Percentiles rank a stretch among this genome's conserved stretches.
Evolutionary conservation across 495 filamentous ascomycete genomes (phyloP).

Genomic region (Penicillium psychrofluorescens): DNA sequence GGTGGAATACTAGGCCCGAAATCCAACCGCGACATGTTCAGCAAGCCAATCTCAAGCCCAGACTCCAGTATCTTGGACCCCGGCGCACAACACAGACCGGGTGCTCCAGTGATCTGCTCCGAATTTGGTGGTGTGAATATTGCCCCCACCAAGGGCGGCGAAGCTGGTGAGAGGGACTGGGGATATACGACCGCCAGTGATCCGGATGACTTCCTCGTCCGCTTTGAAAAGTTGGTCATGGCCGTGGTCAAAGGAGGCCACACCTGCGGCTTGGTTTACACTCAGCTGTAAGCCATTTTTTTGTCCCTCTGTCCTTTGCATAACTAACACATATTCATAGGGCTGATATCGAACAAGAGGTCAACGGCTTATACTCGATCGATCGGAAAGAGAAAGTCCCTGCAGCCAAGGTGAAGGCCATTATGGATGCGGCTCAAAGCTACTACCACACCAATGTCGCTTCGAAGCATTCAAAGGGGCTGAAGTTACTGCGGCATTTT

Average conservation of each 20-base stretch:
- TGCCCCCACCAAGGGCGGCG: slow-evolving; percentile 26
- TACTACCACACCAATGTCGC: slow-evolving; percentile 25
- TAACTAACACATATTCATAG: slow-evolving; percentile 8
- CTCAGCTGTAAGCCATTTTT: slow-evolving; percentile 23
- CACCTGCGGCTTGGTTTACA: slow-evolving; percentile 32
- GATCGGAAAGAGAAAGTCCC: slow-evolving; percentile 31
- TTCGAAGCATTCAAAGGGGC: slow-evolving; percentile 11
- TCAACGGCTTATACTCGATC: slow-evolving; percentile 31
- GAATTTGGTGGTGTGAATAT: slow-evolving; percentile 59
- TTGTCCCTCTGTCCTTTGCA: not conserved
- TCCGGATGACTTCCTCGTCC: slow-evolving; percentile 21
- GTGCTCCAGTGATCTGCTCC: slow-evolving; percentile 48
- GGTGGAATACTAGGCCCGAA: slow-evolving; percentile 39
- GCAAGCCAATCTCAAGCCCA: slow-evolving; percentile 25
- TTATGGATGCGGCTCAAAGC: slow-evolving; percentile 29
- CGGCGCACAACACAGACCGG: slow-evolving; percentile 35
- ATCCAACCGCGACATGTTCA: slow-evolving; percentile 39
- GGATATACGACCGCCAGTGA: slow-evolving; percentile 33
- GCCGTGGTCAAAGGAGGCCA: slow-evolving; percentile 27
- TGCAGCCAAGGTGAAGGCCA: slow-evolving; percentile 19
- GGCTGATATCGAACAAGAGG: slow-evolving; percentile 34
- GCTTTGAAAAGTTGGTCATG: slow-evolving; percentile 29
- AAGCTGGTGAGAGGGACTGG: slow-evolving; percentile 26
- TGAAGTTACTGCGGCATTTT: slow-evolving; percentile 1
- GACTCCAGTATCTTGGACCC: slow-evolving; percentile 25